Conservation (phyloP, 306 rosid genomes). For the Benincasa hispida region DNA sequence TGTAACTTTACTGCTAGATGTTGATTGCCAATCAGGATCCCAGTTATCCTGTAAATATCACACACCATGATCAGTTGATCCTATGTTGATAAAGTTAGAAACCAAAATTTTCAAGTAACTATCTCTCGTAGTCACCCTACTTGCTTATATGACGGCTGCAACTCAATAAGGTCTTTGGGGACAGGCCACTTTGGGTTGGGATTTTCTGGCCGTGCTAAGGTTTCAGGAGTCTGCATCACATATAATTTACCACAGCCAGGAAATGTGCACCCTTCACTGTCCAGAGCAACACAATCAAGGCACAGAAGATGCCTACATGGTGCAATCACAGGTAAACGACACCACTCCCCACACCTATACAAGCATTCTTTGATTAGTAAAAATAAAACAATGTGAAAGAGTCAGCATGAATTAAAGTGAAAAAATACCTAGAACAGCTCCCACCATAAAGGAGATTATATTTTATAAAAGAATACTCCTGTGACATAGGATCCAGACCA, state of each 20-base stretch:
- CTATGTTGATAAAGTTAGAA: neutral
- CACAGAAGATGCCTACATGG: conserved; percentile 89
- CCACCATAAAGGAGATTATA: conserved; percentile 64
- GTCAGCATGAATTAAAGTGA: conserved; percentile 6
- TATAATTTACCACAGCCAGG: conserved; percentile 74
- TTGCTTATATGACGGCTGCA: conserved; percentile 96
- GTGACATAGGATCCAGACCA: conserved; percentile 58
- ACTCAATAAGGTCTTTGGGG: conserved; percentile 93
- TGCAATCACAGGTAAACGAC: conserved; percentile 87
- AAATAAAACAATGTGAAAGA: neutral
- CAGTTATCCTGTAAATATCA: conserved; percentile 65
- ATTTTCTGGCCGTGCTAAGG: conserved; percentile 76
- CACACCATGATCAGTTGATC: conserved; percentile 8
- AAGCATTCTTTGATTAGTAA: conserved; percentile 10
- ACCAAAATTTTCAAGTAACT: neutral
- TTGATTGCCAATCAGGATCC: conserved; percentile 99
- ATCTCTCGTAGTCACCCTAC: conserved; percentile 23
- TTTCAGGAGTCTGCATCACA: conserved; percentile 84
- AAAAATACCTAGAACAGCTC: conserved; percentile 58
- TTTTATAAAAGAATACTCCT: conserved; percentile 60
- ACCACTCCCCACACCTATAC: conserved; percentile 82
- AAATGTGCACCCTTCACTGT: conserved; percentile 65
- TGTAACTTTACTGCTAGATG: conserved; percentile 87
- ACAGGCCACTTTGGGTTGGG: conserved; percentile 96
- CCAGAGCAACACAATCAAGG: conserved; percentile 81